Evolutionary conservation across 2,329 filamentous ascomycete species (phyloP), one percentile per base, ranked within the genome.

Genomic region (Diaporthe australafricana): DNA sequence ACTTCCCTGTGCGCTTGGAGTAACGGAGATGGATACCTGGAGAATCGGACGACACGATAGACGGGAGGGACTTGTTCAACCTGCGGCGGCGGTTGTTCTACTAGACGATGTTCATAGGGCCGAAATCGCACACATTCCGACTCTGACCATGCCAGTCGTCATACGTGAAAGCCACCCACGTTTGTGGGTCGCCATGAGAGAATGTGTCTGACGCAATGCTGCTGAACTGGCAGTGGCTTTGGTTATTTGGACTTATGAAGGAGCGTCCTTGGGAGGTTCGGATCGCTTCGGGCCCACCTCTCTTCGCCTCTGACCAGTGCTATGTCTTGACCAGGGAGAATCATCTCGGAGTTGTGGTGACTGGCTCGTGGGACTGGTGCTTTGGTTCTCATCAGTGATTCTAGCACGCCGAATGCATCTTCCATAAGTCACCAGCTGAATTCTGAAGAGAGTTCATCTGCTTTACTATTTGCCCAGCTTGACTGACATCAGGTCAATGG

Each of bases 1-100:
- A 87, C 80, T 93, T 93, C 85, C 91, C 91, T 57, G 88, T 84
- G 77, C 89, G 89, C 79, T 84, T 93, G 78, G 90, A 93, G 81
- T 91, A 88, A 81, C 75, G 70, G 38, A 48, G 8, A 17, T 65
- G 60, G 27, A 22, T n/a, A 48, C 12, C 45, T 48, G 50, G 50
- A n/a, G 35, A 52, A 42, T n/a, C 7, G 35, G 32, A 66, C 57
- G 35, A 72, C 40, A 50, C 56, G 30, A 60, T 66, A 75, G 75
- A 75, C 53, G 70, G 20, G 45, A 57, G 71, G 38, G 52, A 60
- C 67, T 35, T 56, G 70, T 38, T 30, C 70, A 68, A 47, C 38
- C 50, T 30, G 60, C 45, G 60, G 32, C 48, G 32, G 42, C 47
- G 63, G 63, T 63, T 71, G 56, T 69, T 69, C 45, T 62, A 63